Conservation (phyloP, 2,329 filamentous ascomycete genomes). For the Botryosphaeria dothidea region DNA sequence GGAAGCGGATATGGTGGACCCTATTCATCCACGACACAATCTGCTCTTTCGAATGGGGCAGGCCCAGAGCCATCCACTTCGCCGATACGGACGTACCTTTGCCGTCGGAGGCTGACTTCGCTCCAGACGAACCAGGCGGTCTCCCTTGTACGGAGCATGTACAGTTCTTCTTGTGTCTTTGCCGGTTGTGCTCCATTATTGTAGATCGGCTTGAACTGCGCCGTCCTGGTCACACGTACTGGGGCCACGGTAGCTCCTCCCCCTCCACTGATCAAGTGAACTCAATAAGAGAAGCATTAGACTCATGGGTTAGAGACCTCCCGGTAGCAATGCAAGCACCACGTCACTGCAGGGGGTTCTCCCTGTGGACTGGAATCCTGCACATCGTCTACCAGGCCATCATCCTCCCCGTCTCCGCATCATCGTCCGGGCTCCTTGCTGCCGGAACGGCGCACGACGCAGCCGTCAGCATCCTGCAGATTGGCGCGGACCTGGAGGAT, state of each 20-base stretch:
- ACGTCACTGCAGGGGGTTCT: not conserved
- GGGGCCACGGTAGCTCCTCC: not conserved
- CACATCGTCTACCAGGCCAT: not conserved
- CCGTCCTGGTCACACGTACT: not conserved
- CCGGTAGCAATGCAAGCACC: not conserved
- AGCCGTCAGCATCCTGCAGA: not conserved
- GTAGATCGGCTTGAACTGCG: not conserved
- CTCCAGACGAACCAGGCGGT: not conserved
- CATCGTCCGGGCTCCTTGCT: no score
- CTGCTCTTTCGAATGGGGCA: slow-evolving; percentile 3
- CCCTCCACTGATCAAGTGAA: no score
- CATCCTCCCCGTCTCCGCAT: no score
- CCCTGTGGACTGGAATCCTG: not conserved
- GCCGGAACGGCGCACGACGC: no score
- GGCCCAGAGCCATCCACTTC: not conserved
- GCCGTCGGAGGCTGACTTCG: not conserved
- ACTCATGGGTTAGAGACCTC: not conserved
- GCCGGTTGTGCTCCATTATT: not conserved
- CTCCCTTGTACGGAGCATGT: not conserved
- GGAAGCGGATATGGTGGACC: not conserved
- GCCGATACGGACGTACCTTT: not conserved
- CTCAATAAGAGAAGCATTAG: no score
- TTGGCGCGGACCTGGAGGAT: not conserved
- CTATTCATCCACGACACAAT: not conserved
- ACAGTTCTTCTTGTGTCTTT: not conserved